Evolutionary conservation across 495 filamentous ascomycete genomes (phyloP).

Genomic region (Penicillium ucsense): DNA sequence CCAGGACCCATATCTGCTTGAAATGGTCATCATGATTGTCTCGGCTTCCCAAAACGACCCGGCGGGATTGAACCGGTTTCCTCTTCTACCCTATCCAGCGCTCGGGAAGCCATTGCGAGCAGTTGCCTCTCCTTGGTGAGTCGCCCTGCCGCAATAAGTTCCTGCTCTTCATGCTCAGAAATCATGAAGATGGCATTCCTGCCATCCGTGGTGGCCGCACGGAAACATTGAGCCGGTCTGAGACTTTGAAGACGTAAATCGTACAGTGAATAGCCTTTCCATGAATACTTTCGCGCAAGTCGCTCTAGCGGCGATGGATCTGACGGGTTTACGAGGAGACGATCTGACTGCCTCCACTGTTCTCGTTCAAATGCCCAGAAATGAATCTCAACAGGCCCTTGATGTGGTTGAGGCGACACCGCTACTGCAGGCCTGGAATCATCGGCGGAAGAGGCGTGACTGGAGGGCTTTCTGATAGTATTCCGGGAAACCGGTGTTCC

Average conservation of each 20-base stretch:
- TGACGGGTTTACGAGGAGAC: too few species aligned
- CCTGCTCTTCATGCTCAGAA: constrained; percentile 1
- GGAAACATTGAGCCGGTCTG: constrained; percentile 25
- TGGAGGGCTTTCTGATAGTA: too few species aligned
- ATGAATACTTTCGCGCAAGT: too few species aligned
- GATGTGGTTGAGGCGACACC: too few species aligned
- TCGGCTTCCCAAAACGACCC: neutral
- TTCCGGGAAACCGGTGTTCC: too few species aligned
- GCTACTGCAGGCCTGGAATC: too few species aligned
- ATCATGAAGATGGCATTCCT: constrained; percentile 14
- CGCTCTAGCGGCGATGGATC: too few species aligned
- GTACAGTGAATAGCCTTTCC: neutral
- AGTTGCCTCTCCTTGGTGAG: constrained; percentile 1
- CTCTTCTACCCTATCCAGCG: constrained; percentile 1
- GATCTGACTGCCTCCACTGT: too few species aligned
- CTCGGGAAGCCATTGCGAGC: constrained; percentile 1
- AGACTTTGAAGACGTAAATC: constrained; percentile 5
- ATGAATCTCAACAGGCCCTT: too few species aligned
- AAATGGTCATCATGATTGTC: neutral
- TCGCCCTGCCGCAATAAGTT: neutral
- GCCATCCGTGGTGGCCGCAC: constrained; percentile 17
- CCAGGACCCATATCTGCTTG: neutral
- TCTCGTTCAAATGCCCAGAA: too few species aligned
- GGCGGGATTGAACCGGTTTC: neutral
- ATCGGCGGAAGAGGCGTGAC: too few species aligned